Percentiles rank a stretch among this genome's conserved stretches.
These are phyloP conservation scores for Pholiota adiposa DNA, from an alignment of 1,284 basidiomycete genomes.

Conservation along the genomic window DNA sequence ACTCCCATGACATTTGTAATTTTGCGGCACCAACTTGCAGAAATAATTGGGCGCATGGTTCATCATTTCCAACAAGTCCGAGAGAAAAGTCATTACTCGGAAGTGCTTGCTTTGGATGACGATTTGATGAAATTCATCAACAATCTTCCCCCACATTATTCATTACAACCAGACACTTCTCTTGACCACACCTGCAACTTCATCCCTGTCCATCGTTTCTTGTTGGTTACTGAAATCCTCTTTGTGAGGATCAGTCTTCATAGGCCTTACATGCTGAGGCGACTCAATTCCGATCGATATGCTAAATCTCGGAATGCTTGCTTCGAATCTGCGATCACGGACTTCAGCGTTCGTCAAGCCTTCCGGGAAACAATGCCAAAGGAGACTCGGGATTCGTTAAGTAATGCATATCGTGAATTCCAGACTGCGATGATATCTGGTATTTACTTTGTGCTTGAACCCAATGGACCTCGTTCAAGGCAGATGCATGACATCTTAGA, in stretches of 20 bases:
- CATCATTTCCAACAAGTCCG: slow-evolving; percentile 95
- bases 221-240: slow-evolving; percentile 80
- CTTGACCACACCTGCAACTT: slow-evolving; percentile 70
- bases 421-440: slow-evolving; percentile 87
- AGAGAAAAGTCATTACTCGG: slow-evolving; percentile 81
- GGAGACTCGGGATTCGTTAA: slow-evolving; percentile 68
- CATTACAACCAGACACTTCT: slow-evolving; percentile 78
- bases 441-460: slow-evolving; percentile 80
- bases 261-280: slow-evolving; percentile 77
- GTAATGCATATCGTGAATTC: slow-evolving; percentile 83
- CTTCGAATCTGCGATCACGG: slow-evolving; percentile 79
- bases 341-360: slow-evolving; percentile 70
- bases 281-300: slow-evolving; percentile 76
- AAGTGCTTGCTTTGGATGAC: slow-evolving; percentile 84
- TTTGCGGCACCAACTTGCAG: slow-evolving; percentile 81
- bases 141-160: slow-evolving; percentile 77
- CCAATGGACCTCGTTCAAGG: slow-evolving; percentile 65
- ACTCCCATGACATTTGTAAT: slow-evolving; percentile 90
- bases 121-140: slow-evolving; percentile 83
- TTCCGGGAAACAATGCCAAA: slow-evolving; percentile 65
- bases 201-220: slow-evolving; percentile 75
- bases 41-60: slow-evolving; percentile 90
- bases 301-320: slow-evolving; percentile 74
- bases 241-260: slow-evolving; percentile 82
- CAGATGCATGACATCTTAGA: slow-evolving; percentile 81